Conservation (phyloP, 441 rosid species). For the Populus hybrid region DNA sequence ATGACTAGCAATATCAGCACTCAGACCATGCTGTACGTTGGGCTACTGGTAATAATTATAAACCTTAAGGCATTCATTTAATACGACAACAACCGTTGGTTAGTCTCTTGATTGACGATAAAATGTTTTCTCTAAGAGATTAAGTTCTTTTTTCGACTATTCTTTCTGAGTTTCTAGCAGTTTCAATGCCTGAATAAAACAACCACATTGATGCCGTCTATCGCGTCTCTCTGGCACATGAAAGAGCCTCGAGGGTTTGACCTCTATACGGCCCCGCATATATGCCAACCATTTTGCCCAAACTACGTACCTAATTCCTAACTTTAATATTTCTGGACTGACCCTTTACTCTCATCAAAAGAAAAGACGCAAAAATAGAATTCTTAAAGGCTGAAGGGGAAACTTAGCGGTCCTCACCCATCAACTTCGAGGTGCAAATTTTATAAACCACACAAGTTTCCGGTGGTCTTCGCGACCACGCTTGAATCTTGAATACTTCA, state of each 20-base stretch:
- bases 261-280: background rate
- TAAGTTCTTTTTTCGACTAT: background rate
- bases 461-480: background rate
- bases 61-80: background rate
- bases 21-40: background rate
- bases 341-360: background rate
- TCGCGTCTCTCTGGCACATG: background rate
- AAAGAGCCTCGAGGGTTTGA: background rate
- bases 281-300: too few relatives aligned
- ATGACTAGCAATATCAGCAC: background rate
- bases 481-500: background rate
- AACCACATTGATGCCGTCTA: background rate
- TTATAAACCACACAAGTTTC: background rate
- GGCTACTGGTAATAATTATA: background rate
- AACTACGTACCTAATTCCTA: background rate
- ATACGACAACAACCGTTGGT: background rate
- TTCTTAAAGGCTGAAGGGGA: background rate
- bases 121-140: background rate
- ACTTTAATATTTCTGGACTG: background rate
- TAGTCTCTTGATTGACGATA: background rate
- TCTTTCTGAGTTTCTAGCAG: background rate
- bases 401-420: background rate
- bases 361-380: background rate
- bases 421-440: background rate
- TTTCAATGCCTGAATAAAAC: slow-evolving; percentile 1